Percentiles rank a stretch among this genome's conserved stretches.
phyloP scores from a whole-genome alignment of 2,329 filamentous ascomycete species.

The Aspergillus hiratsukae region DNA sequence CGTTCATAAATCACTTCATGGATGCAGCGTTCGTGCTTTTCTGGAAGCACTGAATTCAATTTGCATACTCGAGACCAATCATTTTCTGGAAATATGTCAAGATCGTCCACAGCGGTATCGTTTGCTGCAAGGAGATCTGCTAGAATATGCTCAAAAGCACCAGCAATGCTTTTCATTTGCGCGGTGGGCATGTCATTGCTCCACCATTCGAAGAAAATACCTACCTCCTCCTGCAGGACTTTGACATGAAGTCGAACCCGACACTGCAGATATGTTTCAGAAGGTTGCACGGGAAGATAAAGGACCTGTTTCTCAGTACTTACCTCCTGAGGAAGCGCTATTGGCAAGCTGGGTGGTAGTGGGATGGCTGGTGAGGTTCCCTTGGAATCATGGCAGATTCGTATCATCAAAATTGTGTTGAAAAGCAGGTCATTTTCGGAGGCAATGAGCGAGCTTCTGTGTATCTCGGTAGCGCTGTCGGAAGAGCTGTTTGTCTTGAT shows the following conservation, averaged over 20 bases:
- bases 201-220: slow-evolving; percentile 37
- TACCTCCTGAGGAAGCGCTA: slow-evolving; percentile 32
- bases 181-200: slow-evolving; percentile 34
- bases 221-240: slow-evolving; percentile 29
- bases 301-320: slow-evolving; percentile 1
- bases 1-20: slow-evolving; percentile 35
- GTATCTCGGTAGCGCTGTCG: slow-evolving; percentile 7
- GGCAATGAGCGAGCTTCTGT: slow-evolving; percentile 4
- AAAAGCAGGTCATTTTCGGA: slow-evolving; percentile 24
- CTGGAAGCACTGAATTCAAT: slow-evolving; percentile 47
- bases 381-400: slow-evolving; percentile 23
- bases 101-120: slow-evolving; percentile 40
- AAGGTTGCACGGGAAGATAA: not conserved
- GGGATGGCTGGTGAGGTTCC: slow-evolving; percentile 10
- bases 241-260: slow-evolving; percentile 35
- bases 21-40: slow-evolving; percentile 37
- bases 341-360: slow-evolving; percentile 23
- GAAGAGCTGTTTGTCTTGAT: slow-evolving; percentile 10
- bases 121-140: slow-evolving; percentile 44
- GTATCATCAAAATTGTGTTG: slow-evolving; percentile 36
- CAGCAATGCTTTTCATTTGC: slow-evolving; percentile 45
- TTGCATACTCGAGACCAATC: slow-evolving; percentile 53
- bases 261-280: slow-evolving; percentile 21
- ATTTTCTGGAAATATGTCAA: slow-evolving; percentile 53
- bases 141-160: slow-evolving; percentile 52